A percentile compares a stretch with the other conserved stretches of the same genome.
Conservation (phyloP, 164 flowering plant genomes). For the Umbilicus rupestris region DNA sequence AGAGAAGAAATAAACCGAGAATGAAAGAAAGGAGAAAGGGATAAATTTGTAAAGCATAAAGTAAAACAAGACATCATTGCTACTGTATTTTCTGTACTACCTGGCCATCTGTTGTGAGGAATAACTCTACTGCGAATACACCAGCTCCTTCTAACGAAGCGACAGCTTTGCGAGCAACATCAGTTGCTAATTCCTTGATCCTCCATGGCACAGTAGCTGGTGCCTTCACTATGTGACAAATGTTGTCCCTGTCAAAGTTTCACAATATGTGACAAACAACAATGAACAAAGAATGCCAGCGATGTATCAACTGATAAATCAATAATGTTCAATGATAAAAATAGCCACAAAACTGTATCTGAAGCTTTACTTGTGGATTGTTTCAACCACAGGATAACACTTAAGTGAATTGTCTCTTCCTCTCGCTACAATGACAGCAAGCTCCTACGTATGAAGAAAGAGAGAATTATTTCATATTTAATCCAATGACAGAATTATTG, state of each 20-base stretch:
- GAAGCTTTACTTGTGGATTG: constrained; percentile 67
- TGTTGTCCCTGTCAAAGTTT: constrained; percentile 54
- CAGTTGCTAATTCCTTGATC: constrained; percentile 51
- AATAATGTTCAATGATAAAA: no score
- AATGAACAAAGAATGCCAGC: no score
- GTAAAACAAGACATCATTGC: no score
- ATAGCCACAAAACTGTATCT: background rate
- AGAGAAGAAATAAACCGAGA: background rate
- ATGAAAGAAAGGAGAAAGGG: no score
- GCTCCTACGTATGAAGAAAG: constrained; percentile 38
- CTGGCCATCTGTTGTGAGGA: constrained; percentile 73
- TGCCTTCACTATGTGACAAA: constrained; percentile 85
- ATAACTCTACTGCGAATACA: constrained; percentile 89
- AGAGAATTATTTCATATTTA: background rate
- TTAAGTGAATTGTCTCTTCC: constrained; percentile 68
- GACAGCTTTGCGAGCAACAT: constrained; percentile 73
- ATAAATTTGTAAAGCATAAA: no score
- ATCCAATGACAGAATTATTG: background rate
- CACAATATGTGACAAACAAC: background rate
- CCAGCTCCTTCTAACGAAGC: constrained; percentile 94
- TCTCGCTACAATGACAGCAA: constrained; percentile 89
- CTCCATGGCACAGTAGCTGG: constrained; percentile 82
- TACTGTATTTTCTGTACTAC: constrained; percentile 15
- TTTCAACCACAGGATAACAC: constrained; percentile 95
- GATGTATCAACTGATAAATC: no score